Evolutionary conservation across 768 basidiomycete genomes (phyloP).

Genomic region (Mrakia hoshinonis): DNA sequence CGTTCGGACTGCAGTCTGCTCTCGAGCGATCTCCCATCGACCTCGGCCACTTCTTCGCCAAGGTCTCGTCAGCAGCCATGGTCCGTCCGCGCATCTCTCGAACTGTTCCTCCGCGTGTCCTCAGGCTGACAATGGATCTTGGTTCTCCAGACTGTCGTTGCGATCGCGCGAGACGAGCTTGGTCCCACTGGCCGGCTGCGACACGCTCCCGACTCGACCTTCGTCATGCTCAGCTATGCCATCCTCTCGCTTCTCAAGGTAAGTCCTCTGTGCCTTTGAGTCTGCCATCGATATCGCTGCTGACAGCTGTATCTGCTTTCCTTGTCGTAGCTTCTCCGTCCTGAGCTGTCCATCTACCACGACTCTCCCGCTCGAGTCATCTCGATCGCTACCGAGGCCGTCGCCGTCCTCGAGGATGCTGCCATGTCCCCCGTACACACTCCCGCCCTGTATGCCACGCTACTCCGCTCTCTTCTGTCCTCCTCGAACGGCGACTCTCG

Average conservation of each 20-base stretch:
- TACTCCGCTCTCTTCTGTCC: conserved; percentile 60
- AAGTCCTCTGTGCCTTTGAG: conserved; percentile 32
- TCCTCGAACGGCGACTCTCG: conserved; percentile 20
- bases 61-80: conserved; percentile 39
- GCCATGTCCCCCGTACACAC: conserved; percentile 76
- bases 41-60: conserved; percentile 40
- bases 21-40: conserved; percentile 49
- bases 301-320: conserved; percentile 28
- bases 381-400: conserved; percentile 66
- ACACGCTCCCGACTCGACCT: conserved; percentile 28
- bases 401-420: conserved; percentile 64
- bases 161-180: conserved; percentile 23
- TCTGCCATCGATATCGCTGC: neutral
- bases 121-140: no score
- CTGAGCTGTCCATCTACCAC: conserved; percentile 53
- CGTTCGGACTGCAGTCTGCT: conserved; percentile 95
- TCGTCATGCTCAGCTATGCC: conserved; percentile 28
- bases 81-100: conserved; percentile 24
- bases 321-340: conserved; percentile 60
- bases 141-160: conserved; percentile 13
- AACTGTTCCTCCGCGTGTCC: neutral
- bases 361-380: conserved; percentile 44
- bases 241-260: conserved; percentile 85
- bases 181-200: conserved; percentile 20
- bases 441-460: conserved; percentile 77